A percentile compares a stretch with the other conserved stretches of the same genome.
These are phyloP conservation scores for Chenopodium album DNA, from an alignment of 148 eudicot genomes.

Conservation along the genomic window DNA sequence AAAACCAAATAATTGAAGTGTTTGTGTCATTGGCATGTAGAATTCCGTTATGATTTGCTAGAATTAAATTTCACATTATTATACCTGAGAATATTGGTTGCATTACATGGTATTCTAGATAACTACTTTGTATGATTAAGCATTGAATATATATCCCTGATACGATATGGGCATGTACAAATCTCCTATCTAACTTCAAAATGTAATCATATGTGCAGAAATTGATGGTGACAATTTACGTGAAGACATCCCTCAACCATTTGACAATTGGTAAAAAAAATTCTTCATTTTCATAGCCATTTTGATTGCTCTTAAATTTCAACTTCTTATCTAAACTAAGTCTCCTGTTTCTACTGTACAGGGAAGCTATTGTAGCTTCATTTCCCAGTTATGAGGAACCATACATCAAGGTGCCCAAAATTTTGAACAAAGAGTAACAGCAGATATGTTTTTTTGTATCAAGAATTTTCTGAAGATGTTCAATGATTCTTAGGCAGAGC, in stretches of 20 bases:
- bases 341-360: constrained; percentile 19
- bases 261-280: constrained; percentile 55
- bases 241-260: constrained; percentile 65
- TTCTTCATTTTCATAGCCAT: neutral
- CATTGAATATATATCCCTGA: neutral
- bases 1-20: neutral
- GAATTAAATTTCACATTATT: neutral
- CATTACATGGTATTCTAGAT: neutral
- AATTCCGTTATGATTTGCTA: neutral
- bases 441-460: constrained; percentile 25
- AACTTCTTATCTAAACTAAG: neutral
- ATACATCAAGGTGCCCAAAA: constrained; percentile 89
- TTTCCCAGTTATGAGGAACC: constrained; percentile 81
- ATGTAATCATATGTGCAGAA: constrained; percentile 38
- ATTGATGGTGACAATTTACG: constrained; percentile 74
- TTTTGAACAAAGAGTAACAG: constrained; percentile 68
- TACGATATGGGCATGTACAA: neutral
- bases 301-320: neutral
- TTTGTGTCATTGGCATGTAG: neutral
- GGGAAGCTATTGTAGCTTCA: constrained; percentile 74
- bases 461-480: neutral
- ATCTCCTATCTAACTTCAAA: neutral
- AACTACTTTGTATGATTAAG: too few relatives aligned
- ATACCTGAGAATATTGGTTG: neutral
- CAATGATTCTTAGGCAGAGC: neutral